Base-by-base conservation (phyloP, 2,329 filamentous ascomycete species). In the Colletotrichum endophyticum region DNA sequence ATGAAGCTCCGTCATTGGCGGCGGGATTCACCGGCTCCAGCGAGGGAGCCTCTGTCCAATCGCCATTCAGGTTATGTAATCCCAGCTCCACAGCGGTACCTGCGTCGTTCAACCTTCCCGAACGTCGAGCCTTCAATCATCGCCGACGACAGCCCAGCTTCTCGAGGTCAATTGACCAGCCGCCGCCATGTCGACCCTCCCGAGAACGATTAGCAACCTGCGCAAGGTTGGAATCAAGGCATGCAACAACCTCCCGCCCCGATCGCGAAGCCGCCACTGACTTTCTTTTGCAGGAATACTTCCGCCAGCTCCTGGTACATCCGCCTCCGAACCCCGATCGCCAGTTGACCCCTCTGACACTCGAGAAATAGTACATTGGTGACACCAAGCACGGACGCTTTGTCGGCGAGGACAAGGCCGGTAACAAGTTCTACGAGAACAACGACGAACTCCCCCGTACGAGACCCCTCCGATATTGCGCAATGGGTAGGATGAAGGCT, bases 371-470 rank as follows among this genome's bases (percentile, higher is more conserved):
- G 90, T 91, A 92, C 81, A 91, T 92, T 79, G 90, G 96, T 89
- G 97, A 99, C 88, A 99, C 97, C 87, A 99, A 99, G 89, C 93
- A 94, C 83, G 98, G 97, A 83, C 93, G 92, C 59, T 90, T 98
- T 80, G 92, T 99, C 80, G 97, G 94, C 81, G 91, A 88, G 83
- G 97, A 99, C 89, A 92, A 93, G 86, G 98, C 93, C 84, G 98
- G 97, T 86, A 99, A 99, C 92, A 99, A 98, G 89, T 99, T 91
- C 91, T 99, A 92, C 85, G 97, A 99, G 91, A 98, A 99, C 89
- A 87, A 92, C 83, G 96, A 99, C 84, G 97, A 99, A 86, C 91
- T 99, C 76, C 97, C 97, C 75, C 89, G 95, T 98, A 89, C 84
- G 94, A 80, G 36, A 28, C n/a, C 22, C 34, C 68, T 61, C 34